These are phyloP conservation scores for Elongisporangium prolatum DNA, from an alignment of 352 stramenopile species.

Conservation along the genomic window DNA sequence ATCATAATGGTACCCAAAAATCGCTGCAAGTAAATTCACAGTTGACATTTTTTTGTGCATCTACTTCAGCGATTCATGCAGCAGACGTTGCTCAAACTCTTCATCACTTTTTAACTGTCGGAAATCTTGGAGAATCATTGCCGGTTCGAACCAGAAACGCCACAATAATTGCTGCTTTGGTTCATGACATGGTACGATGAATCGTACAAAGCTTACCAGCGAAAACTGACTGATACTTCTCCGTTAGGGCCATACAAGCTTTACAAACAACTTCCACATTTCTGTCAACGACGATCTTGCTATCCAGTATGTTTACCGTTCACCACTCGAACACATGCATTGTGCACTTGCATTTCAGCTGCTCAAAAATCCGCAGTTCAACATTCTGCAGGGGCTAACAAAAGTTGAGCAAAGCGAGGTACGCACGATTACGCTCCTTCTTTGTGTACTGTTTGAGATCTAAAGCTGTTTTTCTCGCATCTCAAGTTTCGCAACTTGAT, in stretches of 20 bases:
- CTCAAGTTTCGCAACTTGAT: conserved; percentile 64
- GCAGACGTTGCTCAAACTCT: conserved; percentile 78
- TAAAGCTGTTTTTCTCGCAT: not conserved
- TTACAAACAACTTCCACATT: conserved; percentile 88
- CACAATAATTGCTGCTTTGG: conserved; percentile 67
- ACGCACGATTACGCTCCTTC: conserved; percentile 1
- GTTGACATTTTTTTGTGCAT: not conserved
- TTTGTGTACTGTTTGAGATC: not conserved
- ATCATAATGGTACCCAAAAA: conserved; percentile 72
- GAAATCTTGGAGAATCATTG: conserved; percentile 48
- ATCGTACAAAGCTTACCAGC: conserved; percentile 2
- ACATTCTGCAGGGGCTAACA: conserved; percentile 69
- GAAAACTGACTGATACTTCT: not conserved
- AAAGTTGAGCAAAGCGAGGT: conserved; percentile 76
- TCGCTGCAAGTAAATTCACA: not conserved
- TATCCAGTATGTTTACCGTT: conserved; percentile 78
- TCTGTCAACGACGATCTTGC: conserved; percentile 73
- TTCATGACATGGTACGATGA: conserved; percentile 71
- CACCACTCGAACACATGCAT: conserved; percentile 85
- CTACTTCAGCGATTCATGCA: conserved; percentile 58
- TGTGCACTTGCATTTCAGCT: conserved; percentile 76
- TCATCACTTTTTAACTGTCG: conserved; percentile 60
- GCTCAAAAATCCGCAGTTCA: conserved; percentile 61
- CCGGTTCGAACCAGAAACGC: conserved; percentile 61
- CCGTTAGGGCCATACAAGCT: conserved; percentile 74